Conservation (phyloP, 768 basidiomycete species). For the Myochromella boudieri region DNA sequence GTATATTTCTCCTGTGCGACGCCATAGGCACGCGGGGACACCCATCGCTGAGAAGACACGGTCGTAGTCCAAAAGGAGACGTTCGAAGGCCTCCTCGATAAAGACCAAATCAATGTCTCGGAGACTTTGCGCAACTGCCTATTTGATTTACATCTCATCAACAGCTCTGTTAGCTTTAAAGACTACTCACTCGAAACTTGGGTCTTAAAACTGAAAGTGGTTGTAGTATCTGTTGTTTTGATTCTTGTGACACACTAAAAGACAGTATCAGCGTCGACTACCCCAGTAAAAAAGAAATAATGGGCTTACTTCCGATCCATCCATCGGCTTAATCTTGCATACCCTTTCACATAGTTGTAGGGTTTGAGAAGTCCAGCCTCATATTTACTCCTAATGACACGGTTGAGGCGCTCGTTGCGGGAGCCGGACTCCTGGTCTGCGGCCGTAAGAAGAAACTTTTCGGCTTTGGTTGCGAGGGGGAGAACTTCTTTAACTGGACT, state of each 20-base stretch:
- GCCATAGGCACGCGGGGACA: constrained; percentile 95
- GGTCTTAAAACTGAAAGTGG: constrained; percentile 83
- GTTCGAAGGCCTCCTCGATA: constrained; percentile 97
- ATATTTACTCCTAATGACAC: constrained; percentile 95
- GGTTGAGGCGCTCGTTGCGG: constrained; percentile 83
- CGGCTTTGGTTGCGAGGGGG: constrained; percentile 77
- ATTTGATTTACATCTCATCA: neutral
- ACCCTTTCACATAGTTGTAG: constrained; percentile 96
- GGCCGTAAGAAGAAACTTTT: constrained; percentile 88
- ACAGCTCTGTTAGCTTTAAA: too few relatives aligned
- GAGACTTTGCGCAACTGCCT: constrained; percentile 84
- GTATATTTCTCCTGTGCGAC: constrained; percentile 97
- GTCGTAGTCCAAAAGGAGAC: constrained; percentile 92
- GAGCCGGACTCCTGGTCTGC: constrained; percentile 94
- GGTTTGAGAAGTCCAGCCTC: constrained; percentile 94
- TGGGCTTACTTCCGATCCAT: constrained; percentile 83
- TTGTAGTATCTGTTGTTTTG: constrained; percentile 88
- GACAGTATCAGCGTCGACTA: constrained; percentile 1
- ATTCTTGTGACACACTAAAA: constrained; percentile 80
- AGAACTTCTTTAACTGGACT: constrained; percentile 40
- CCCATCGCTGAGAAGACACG: constrained; percentile 95
- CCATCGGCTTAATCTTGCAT: constrained; percentile 88
- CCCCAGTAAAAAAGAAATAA: neutral
- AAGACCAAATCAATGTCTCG: constrained; percentile 92
- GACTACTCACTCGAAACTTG: constrained; percentile 76